phyloP scores from a whole-genome alignment of 345 rosid genomes.

The Raphanus raphanistrum region DNA sequence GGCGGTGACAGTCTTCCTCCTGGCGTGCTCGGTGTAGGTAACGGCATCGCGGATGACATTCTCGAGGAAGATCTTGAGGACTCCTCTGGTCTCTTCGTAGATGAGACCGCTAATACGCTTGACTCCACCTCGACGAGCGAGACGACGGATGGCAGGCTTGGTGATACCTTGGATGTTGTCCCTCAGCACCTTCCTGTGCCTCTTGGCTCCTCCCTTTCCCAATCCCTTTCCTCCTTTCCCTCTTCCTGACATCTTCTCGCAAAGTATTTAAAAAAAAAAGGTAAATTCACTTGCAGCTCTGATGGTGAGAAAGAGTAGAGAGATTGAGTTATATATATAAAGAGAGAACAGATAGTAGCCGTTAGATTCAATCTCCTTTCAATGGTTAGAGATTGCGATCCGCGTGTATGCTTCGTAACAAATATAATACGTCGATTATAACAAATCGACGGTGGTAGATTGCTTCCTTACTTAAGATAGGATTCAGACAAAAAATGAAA shows the following conservation, averaged over 20 bases:
- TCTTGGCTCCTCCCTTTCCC: constrained; percentile 9
- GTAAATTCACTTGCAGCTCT: background rate
- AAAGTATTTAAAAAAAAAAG: background rate
- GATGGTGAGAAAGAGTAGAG: background rate
- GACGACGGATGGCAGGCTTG: background rate
- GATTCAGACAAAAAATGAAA: background rate
- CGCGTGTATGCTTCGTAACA: background rate
- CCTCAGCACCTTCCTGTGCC: background rate
- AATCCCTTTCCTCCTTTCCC: background rate
- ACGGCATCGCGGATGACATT: background rate
- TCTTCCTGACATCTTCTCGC: background rate
- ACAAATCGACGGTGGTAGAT: background rate
- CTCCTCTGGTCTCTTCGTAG: constrained; percentile 2
- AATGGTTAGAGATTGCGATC: background rate
- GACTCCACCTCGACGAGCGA: background rate
- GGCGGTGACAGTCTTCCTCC: background rate
- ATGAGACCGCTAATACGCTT: background rate
- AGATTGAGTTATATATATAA: background rate
- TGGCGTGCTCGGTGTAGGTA: constrained; percentile 1
- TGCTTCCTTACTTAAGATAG: background rate
- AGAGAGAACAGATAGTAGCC: background rate
- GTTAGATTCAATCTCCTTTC: background rate
- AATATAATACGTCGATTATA: background rate
- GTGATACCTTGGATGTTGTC: constrained; percentile 6
- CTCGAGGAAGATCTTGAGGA: constrained; percentile 6